Evolutionary conservation across 1,139 yeast species (phyloP), one percentile per base, ranked within the genome.

Genomic region (Meyerozyma elateridarum): DNA sequence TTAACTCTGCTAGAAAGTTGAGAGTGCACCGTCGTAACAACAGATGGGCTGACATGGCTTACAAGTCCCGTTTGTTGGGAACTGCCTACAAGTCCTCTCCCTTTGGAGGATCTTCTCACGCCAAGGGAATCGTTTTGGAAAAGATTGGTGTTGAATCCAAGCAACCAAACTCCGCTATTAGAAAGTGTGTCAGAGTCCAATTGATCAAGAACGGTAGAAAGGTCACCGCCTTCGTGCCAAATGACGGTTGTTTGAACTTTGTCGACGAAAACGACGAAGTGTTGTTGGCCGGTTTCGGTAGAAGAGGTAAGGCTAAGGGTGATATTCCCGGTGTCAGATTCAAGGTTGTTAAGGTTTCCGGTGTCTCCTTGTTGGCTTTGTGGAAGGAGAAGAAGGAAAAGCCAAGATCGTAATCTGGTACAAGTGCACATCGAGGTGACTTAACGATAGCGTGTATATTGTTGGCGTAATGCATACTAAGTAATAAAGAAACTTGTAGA

Each of bases 301-400:
- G 98, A 79, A 91, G 95, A 84, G 99, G 99, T 80, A 91, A 91
- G 84, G 98, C 99, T 70, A 93, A 93, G 95, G 98, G 99, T 83
- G 98, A 91, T 88, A 89, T 91, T 67, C 98, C 98, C 74, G 98
- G 98, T 85, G 98, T 91, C 69, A 89, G 98, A 84, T 91, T 91
- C 87, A 91, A 91, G 87, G 97, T 91, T 70, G 98, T 93, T 70
- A 93, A 93, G 82, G 99, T 93, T 59, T 87, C 98, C 59, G 98
- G 98, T 85, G 98, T 93, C 65, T 91, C 98, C 60, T 83, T 93
- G 73, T 81, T 89, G 70, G 98, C 99, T 67, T 83, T 93, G 73
- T 93, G 96, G 97, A 91, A 89, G 82, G 98, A 93, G 82, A 93
- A 93, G 97, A 91, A 91, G 87, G 99, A 93, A 82, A 93, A 93